Evolutionary conservation across 2,329 filamentous ascomycete species (phyloP).

Genomic region (Fusarium multiceps): DNA sequence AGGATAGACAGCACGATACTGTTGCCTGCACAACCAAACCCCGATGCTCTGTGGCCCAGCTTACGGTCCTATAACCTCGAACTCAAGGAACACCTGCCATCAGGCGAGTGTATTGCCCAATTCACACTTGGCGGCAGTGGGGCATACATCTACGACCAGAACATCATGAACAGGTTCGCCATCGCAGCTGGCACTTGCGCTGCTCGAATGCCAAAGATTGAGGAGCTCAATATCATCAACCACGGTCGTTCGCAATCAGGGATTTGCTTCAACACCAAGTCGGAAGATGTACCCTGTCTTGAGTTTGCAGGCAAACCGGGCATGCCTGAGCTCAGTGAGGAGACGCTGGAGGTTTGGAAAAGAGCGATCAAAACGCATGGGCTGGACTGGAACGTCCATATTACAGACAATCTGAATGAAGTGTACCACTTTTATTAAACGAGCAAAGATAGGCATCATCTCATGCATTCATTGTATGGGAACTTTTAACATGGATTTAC

Average conservation of each 20-base stretch:
- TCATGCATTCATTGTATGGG: not conserved
- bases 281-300: not conserved
- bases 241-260: not conserved
- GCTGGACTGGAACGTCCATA: not conserved
- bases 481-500: not conserved
- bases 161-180: conserved; percentile 1
- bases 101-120: conserved; percentile 11
- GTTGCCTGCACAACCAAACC: not conserved
- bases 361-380: not conserved
- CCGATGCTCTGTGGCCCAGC: not conserved
- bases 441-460: not conserved
- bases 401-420: not conserved
- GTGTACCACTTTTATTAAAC: conserved; percentile 4
- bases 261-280: not conserved
- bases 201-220: conserved; percentile 5
- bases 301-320: conserved; percentile 3
- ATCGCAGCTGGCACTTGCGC: conserved; percentile 5
- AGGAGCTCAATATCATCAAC: not conserved
- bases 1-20: conserved; percentile 21
- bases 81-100: conserved; percentile 3
- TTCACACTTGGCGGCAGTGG: not conserved
- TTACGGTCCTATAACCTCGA: not conserved
- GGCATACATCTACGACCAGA: not conserved
- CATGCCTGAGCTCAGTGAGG: not conserved
- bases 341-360: not conserved